Evolutionary conservation across 177 flowering plant genomes (phyloP).

Genomic region (Vitis hybrid): DNA sequence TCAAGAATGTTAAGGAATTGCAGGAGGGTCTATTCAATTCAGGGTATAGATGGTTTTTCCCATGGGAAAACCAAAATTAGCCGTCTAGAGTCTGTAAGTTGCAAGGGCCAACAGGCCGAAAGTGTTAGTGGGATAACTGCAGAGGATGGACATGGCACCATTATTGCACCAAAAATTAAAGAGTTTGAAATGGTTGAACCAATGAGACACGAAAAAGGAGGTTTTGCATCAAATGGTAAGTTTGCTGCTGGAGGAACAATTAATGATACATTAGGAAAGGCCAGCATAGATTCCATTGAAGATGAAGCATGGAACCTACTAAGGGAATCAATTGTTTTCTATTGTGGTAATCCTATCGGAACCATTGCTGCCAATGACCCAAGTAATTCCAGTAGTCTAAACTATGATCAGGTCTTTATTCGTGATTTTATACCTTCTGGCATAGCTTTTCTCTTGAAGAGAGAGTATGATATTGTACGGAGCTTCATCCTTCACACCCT

Average conservation of each 20-base stretch:
- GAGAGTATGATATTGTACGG: constrained; percentile 74
- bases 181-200: constrained; percentile 27
- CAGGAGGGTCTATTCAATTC: constrained; percentile 11
- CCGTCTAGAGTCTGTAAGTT: constrained; percentile 19
- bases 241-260: constrained; percentile 17
- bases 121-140: constrained; percentile 29
- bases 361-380: constrained; percentile 83
- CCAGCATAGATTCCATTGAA: constrained; percentile 39
- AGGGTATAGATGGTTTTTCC: constrained; percentile 4
- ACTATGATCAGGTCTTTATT: constrained; percentile 77
- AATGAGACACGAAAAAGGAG: constrained; percentile 28
- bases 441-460: constrained; percentile 76
- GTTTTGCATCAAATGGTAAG: constrained; percentile 19
- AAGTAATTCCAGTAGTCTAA: constrained; percentile 41
- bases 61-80: constrained; percentile 6
- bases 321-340: constrained; percentile 53
- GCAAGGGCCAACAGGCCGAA: constrained; percentile 45
- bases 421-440: constrained; percentile 81
- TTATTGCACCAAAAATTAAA: constrained; percentile 17
- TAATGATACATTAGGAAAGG: constrained; percentile 10
- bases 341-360: constrained; percentile 74
- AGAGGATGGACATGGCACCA: constrained; percentile 30
- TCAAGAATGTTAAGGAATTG: constrained; percentile 16
- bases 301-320: constrained; percentile 79
- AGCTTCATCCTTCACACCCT: constrained; percentile 82